These are phyloP conservation scores for Xylariaceae sp. DNA, from an alignment of 2,329 filamentous ascomycete species.

Conservation along the genomic window DNA sequence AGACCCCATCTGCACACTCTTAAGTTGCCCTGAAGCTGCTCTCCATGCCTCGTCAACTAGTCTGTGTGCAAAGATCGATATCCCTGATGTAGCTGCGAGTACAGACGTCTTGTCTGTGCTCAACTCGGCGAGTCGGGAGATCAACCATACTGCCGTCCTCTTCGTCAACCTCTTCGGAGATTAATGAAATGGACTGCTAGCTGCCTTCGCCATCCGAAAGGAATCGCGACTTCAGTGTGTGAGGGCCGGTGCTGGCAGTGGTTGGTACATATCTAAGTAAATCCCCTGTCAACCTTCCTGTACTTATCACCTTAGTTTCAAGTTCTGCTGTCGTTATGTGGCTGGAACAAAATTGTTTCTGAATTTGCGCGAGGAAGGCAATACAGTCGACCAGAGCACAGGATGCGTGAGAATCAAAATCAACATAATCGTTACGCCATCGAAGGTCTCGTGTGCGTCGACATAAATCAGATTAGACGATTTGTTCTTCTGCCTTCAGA, in stretches of 20 bases:
- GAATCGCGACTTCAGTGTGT: slow-evolving; percentile 8
- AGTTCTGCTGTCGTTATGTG: too few species aligned
- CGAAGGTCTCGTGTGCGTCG: too few species aligned
- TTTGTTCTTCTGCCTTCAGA: too few species aligned
- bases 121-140: slow-evolving; percentile 32
- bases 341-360: too few species aligned
- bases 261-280: slow-evolving; percentile 29
- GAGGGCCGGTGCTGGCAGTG: slow-evolving; percentile 21
- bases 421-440: too few species aligned
- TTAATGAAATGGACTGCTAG: slow-evolving; percentile 11
- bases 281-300: too few species aligned
- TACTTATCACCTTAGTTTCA: too few species aligned
- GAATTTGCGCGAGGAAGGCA: too few species aligned
- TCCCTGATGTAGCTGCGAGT: slow-evolving; percentile 40
- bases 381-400: too few species aligned
- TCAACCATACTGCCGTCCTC: slow-evolving; percentile 28
- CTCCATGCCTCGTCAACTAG: slow-evolving; percentile 87
- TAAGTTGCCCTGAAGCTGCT: slow-evolving; percentile 85
- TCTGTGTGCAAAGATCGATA: slow-evolving; percentile 85
- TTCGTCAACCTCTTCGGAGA: slow-evolving; percentile 24
- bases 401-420: too few species aligned
- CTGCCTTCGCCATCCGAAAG: slow-evolving; percentile 17
- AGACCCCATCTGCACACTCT: slow-evolving; percentile 68
- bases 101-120: slow-evolving; percentile 50
- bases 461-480: too few species aligned